Evolutionary conservation across 2,329 filamentous ascomycete genomes (phyloP).

Genomic region (Pyrenochaeta sp.): DNA sequence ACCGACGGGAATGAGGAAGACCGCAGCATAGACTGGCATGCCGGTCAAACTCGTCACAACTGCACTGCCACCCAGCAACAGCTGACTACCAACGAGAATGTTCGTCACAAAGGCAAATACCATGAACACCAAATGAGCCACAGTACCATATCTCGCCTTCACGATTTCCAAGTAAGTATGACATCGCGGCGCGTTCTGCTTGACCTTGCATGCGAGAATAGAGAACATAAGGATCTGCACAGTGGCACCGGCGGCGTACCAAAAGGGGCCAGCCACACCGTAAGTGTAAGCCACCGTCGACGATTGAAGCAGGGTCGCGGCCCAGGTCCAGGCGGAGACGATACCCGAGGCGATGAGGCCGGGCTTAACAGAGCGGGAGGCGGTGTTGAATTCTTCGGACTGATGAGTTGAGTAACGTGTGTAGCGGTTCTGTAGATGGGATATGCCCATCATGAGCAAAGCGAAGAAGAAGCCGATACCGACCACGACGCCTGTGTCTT

Average conservation of each 20-base stretch:
- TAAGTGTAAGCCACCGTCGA: constrained; percentile 43
- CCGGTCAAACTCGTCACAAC: constrained; percentile 55
- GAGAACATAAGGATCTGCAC: constrained; percentile 57
- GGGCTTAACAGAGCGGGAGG: constrained; percentile 54
- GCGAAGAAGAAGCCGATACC: constrained; percentile 56
- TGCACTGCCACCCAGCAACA: constrained; percentile 55
- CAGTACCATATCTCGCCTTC: constrained; percentile 50
- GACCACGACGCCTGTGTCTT: constrained; percentile 49
- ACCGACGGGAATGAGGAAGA: constrained; percentile 55
- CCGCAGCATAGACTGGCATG: constrained; percentile 56
- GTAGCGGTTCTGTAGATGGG: constrained; percentile 49
- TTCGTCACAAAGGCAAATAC: constrained; percentile 55
- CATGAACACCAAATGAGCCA: constrained; percentile 52
- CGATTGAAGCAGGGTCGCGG: constrained; percentile 51
- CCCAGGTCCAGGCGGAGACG: constrained; percentile 61
- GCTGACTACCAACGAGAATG: constrained; percentile 53
- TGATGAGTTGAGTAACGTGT: constrained; percentile 52
- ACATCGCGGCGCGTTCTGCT: constrained; percentile 51
- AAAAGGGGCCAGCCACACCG: constrained; percentile 43
- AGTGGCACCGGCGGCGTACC: constrained; percentile 56
- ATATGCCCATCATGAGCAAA: constrained; percentile 46
- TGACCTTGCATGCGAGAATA: constrained; percentile 55
- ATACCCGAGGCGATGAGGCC: constrained; percentile 59
- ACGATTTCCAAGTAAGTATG: constrained; percentile 56
- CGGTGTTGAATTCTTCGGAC: constrained; percentile 60